Conservation (phyloP, 257 asterid species). For the Solanum lycopersicoides region DNA sequence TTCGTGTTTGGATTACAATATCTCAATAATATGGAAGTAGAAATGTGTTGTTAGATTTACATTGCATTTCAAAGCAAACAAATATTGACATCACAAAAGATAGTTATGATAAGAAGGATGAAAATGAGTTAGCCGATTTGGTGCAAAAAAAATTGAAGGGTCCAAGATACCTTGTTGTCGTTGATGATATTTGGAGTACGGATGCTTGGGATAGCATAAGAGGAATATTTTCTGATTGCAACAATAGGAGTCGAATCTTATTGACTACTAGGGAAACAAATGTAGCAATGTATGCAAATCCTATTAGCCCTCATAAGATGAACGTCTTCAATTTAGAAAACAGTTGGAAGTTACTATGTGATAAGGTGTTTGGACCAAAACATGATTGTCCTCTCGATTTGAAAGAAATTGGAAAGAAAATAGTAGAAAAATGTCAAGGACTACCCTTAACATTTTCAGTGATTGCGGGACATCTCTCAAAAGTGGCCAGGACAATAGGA, state of each 20-base stretch:
- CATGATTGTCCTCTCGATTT: too few relatives aligned
- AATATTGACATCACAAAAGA: fast-evolving
- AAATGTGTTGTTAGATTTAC: too few relatives aligned
- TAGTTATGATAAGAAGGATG: background rate
- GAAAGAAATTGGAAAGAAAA: too few relatives aligned
- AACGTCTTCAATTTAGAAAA: background rate
- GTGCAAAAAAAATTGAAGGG: background rate
- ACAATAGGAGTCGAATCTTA: background rate
- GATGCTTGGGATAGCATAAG: background rate
- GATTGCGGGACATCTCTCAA: too few relatives aligned
- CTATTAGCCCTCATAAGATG: background rate
- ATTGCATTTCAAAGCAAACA: too few relatives aligned
- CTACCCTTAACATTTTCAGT: too few relatives aligned
- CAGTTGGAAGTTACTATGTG: background rate
- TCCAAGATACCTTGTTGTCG: background rate
- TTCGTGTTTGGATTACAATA: background rate
- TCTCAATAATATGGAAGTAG: background rate
- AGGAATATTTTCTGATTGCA: background rate
- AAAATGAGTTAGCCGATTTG: background rate
- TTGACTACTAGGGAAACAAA: background rate
- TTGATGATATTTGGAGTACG: constrained; percentile 1
- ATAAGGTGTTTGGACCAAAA: too few relatives aligned
- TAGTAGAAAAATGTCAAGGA: too few relatives aligned
- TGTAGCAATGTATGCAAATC: background rate
- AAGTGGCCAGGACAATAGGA: too few relatives aligned